Evolutionary conservation across 2,329 filamentous ascomycete species (phyloP).

Genomic region (Ceratocystis papillata): DNA sequence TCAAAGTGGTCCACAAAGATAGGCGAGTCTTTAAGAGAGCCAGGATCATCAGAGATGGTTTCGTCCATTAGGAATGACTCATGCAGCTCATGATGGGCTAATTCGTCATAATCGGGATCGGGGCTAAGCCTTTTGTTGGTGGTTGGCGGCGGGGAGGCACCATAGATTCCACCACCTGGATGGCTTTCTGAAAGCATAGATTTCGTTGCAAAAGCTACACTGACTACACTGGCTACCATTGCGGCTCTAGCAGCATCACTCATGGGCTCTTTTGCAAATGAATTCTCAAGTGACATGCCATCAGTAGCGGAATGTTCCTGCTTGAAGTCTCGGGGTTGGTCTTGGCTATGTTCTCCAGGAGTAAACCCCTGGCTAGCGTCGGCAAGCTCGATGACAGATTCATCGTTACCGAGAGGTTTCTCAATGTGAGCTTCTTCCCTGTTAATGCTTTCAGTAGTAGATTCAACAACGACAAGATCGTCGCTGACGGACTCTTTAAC

Average conservation of each 20-base stretch:
- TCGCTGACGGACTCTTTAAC: background rate
- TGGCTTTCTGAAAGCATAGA: conserved; percentile 21
- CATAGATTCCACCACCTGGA: conserved; percentile 9
- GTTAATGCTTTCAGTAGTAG: background rate
- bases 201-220: conserved; percentile 21
- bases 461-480: background rate
- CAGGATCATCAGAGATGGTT: background rate
- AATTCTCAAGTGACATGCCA: background rate
- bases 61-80: conserved; percentile 4
- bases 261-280: conserved; percentile 1
- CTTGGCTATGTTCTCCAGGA: background rate
- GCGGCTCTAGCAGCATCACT: conserved; percentile 20
- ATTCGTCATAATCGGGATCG: conserved; percentile 21
- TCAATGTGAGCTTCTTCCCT: background rate
- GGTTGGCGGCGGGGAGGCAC: conserved; percentile 1
- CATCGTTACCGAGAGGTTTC: background rate
- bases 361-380: background rate
- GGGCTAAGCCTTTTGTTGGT: background rate
- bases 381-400: background rate
- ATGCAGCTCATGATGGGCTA: conserved; percentile 15
- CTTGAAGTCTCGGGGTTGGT: background rate
- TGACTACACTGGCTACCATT: conserved; percentile 22
- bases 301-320: background rate
- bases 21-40: conserved; percentile 20
- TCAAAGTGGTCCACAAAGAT: conserved; percentile 3